Base-by-base conservation (phyloP, 73 alveolate species). In the Tetrahymena malaccensis region DNA sequence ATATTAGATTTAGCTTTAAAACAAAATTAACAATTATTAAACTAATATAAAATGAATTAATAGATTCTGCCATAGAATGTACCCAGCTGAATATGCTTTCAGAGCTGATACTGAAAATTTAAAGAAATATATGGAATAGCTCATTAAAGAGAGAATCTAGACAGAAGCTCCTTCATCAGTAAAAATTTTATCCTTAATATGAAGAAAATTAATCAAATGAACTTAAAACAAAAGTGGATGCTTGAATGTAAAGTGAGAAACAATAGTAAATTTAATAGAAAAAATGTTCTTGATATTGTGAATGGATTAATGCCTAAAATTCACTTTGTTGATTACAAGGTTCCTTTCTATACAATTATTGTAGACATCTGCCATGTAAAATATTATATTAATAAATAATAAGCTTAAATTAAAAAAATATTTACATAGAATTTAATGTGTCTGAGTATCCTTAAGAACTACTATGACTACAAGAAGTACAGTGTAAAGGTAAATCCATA, bases 41-140 rank as follows among this genome's bases (percentile, higher is more conserved):
- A 40, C 44, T 70, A 70, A 70, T 25, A 3, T 70, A 27, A 70
- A 19, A 19, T 9, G 9, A 22, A 22, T 6, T 25, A 22, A 70
- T n/a, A 70, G 89, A n/a, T 70, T 70, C 89, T 70, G 89, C 89
- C 89, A 70, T n/a, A 70, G 89, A 70, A 70, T 70, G 89, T 70
- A 70, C 12, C 89, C 89, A 27, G 89, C 89, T 70, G 89, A 70
- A 70, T 70, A 70, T 70, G 89, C 89, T 9, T 70, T 70, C 89
- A 70, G 89, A 70, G 89, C 89, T 3, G 89, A 70, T 31, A 31
- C 34, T 19, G 89, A n/a, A 27, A 70, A 70, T 70, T 70, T 70
- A 70, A 70, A 70, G 89, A 70, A 70, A 70, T 70, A 70, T n/a
- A 70, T 70, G 89, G 89, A 70, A 17, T 70, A 27, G 31, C 21